Base-by-base conservation (phyloP, 1,284 basidiomycete genomes). In the Peniophora sp. region DNA sequence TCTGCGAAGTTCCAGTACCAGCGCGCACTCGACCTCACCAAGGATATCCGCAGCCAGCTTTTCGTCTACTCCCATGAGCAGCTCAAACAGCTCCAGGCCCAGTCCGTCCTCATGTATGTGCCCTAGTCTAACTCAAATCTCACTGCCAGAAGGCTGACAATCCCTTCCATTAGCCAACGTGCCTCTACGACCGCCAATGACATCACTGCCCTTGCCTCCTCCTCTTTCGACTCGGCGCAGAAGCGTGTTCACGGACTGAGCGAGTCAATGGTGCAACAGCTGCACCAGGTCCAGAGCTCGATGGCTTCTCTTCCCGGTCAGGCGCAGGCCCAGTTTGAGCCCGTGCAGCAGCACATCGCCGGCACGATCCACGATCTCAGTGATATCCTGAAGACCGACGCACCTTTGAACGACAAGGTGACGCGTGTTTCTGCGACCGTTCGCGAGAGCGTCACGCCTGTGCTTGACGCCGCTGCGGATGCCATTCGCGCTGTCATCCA, bases 21-120 rank as follows among this genome's bases (percentile, higher is more conserved):
- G 61, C 85, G 87, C 46, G 85, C 77, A 45, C 72, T 78, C 53
- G 71, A 72, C 36, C 75, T 90, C 50, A 83, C 85, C 23, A 75
- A 73, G 58, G 76, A 78, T 47, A 69, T 88, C 55, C 75, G 72
- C 53, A 79, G 81, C 58, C 77, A 83, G 57, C 58, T 89, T 47
- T 75, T 75, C 56, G 75, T 71, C 24, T 83, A 83, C 62, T 85
- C 86, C 2, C 72, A 75, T 47, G 83, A 87, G 54, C 86, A 89
- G 60, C 64, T 88, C 61, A 84, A 79, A 56, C 78, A 85, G 54
- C 67, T 89, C 45, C 82, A 83, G 60, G 69, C 72, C n/a, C 87
- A 89, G 57, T 84, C 69, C 55, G 72, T 66, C 46, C 66, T 88
- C 46, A 75, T 86, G 79, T 86, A 66, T 50, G 81, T 69, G 25